Base-by-base conservation (phyloP, 164 flowering plant species). In the Cinnamomum micranthum region DNA sequence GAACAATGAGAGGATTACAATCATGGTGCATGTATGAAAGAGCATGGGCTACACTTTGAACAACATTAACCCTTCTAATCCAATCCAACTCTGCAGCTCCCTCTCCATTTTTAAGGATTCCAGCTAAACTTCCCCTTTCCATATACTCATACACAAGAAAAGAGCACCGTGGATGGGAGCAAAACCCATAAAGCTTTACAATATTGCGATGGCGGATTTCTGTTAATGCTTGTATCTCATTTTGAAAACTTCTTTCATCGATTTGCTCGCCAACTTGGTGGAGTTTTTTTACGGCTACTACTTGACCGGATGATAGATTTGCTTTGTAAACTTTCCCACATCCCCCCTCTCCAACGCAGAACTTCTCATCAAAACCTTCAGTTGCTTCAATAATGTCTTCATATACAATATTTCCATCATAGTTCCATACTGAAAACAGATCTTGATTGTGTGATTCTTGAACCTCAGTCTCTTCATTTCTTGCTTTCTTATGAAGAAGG, bases 311-410 rank as follows among this genome's bases (percentile, higher is more conserved):
- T 41, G 28, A 31, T 2, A 73, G 69, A 23, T 65, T 31, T 64
- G 59, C 70, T 65, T 66, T 73, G 51, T 73, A 73, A 12, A 73
- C 75, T 6, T 41, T 64, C 20, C 75, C 75, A 65, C 50, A 65
- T 9, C 69, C 75, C 4, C 69, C 75, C 4, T 17, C 24, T 14
- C 75, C 75, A 73, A 73, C 27, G 62, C 69, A 73, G 27, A 65
- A 73, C 65, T 73, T 73, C 27, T 71, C 62, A 51, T 55, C n/a
- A 15, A 71, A 71, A 51, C 25, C 31, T 31, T 71, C 64, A 2
- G 62, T 33, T 20, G 75, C 75, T 64, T 6, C n/a, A 6, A 73
- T 73, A 60, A 73, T 73, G 59, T 73, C 75, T n/a, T 73, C 70
- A 55, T 51, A 71, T 31, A 71, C 73, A 25, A 50, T 50, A 28